These are phyloP conservation scores for Closterium sp. DNA, from an alignment of 139 green algal genomes.

Conservation along the genomic window DNA sequence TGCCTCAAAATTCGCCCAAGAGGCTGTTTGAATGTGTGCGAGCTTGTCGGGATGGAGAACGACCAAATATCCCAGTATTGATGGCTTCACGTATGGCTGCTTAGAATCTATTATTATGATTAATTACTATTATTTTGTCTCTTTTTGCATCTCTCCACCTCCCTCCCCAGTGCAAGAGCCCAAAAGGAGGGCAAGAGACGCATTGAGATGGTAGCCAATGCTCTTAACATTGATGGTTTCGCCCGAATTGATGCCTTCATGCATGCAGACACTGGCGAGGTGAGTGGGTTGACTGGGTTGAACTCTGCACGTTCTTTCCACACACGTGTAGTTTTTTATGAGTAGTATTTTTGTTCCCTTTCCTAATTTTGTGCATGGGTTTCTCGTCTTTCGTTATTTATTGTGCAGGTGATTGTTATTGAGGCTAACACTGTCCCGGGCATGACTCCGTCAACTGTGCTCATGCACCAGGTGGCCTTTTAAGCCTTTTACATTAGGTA, in stretches of 20 bases:
- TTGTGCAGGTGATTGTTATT: slow-evolving; percentile 62
- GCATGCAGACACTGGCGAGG: slow-evolving; percentile 62
- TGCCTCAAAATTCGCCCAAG: too few species aligned
- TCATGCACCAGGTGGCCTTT: slow-evolving; percentile 64
- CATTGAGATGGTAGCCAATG: slow-evolving; percentile 56
- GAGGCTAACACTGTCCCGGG: slow-evolving; percentile 67
- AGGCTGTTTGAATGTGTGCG: too few species aligned
- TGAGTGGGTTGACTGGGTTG: too few species aligned
- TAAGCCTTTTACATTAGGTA: too few species aligned
- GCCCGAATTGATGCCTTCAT: slow-evolving; percentile 68
- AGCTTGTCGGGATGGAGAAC: too few species aligned
- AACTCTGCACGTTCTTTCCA: neutral
- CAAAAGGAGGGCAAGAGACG: slow-evolving; percentile 16
- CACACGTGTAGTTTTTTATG: neutral
- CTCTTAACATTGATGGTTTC: slow-evolving; percentile 64
- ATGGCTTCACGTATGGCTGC: neutral
- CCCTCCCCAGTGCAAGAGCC: slow-evolving; percentile 17
- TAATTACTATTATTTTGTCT: too few species aligned
- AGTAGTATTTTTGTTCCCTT: too few species aligned
- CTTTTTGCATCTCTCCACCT: too few species aligned
- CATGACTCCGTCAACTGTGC: slow-evolving; percentile 61
- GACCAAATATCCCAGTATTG: neutral
- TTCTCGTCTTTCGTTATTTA: too few species aligned
- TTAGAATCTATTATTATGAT: too few species aligned
- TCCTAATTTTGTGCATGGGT: too few species aligned